phyloP scores from a whole-genome alignment of 495 filamentous ascomycete species.

The Penicillium cinerascens region DNA sequence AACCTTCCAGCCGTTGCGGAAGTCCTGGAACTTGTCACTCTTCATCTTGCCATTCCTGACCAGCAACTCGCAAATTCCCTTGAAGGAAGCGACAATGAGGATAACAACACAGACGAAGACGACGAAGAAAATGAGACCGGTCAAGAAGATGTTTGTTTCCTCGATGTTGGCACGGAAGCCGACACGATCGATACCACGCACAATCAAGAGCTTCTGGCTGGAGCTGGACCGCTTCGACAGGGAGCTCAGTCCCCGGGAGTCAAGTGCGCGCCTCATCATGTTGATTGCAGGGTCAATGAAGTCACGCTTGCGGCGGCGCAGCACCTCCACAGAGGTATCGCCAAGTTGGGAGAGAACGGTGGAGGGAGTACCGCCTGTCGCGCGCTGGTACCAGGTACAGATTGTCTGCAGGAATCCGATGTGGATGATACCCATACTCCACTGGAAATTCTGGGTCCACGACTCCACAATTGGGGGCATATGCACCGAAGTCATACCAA shows the following conservation, averaged over 20 bases:
- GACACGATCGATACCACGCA: conserved; percentile 85
- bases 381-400: conserved; percentile 92
- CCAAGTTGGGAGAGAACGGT: conserved; percentile 71
- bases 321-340: conserved; percentile 76
- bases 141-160: conserved; percentile 90
- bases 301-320: conserved; percentile 61
- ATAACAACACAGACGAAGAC: conserved; percentile 73
- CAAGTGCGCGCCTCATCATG: conserved; percentile 45
- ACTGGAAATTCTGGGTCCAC: conserved; percentile 98
- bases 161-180: conserved; percentile 85
- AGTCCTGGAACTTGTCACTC: conserved; percentile 85
- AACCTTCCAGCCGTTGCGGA: conserved; percentile 86
- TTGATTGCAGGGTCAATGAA: conserved; percentile 35
- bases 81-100: conserved; percentile 73
- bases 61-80: conserved; percentile 69
- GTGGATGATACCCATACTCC: conserved; percentile 96
- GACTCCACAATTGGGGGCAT: conserved; percentile 86
- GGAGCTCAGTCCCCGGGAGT: conserved; percentile 33
- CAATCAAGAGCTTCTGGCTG: conserved; percentile 57
- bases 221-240: conserved; percentile 39
- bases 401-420: conserved; percentile 84
- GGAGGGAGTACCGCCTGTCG: conserved; percentile 85
- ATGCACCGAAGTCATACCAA: conserved; percentile 80
- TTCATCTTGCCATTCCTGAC: conserved; percentile 76
- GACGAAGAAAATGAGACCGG: conserved; percentile 85